phyloP scores from a whole-genome alignment of 768 basidiomycete genomes.

The Dacryopinax primogenitus region DNA sequence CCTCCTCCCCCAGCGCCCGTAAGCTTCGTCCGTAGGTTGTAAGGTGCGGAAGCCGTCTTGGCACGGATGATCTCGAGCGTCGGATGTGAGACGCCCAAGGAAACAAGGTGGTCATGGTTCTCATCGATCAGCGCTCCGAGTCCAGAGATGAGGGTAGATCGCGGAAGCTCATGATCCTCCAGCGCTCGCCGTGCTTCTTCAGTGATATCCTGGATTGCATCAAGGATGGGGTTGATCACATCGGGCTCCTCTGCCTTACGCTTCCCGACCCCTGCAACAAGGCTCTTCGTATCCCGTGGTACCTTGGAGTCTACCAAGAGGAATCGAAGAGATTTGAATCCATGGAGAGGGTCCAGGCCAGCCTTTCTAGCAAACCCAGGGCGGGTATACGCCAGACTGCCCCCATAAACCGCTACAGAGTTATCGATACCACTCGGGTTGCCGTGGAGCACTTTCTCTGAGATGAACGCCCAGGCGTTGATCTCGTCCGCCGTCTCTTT shows the following conservation, averaged over 20 bases:
- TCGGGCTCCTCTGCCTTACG: slow-evolving; percentile 57
- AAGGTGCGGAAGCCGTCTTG: slow-evolving; percentile 51
- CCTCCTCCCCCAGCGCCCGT: slow-evolving; percentile 98
- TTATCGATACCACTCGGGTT: slow-evolving; percentile 98
- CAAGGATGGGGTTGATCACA: slow-evolving; percentile 59
- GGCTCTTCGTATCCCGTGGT: slow-evolving; percentile 83
- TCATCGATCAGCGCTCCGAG: slow-evolving; percentile 75
- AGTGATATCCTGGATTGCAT: slow-evolving; percentile 71
- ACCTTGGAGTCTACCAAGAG: slow-evolving; percentile 86
- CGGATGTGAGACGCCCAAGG: slow-evolving; percentile 84
- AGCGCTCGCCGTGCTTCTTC: slow-evolving; percentile 67
- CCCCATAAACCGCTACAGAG: slow-evolving; percentile 82
- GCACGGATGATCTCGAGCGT: slow-evolving; percentile 66
- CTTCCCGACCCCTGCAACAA: slow-evolving; percentile 73
- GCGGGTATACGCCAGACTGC: slow-evolving; percentile 79
- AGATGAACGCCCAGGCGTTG: slow-evolving; percentile 86
- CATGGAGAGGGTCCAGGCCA: slow-evolving; percentile 59
- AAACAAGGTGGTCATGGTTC: slow-evolving; percentile 75
- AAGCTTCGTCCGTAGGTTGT: slow-evolving; percentile 74
- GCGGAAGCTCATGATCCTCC: slow-evolving; percentile 57
- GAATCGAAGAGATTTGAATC: slow-evolving; percentile 84
- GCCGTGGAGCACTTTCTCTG: slow-evolving; percentile 93
- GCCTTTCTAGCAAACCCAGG: slow-evolving; percentile 63
- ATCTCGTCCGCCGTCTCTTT: slow-evolving; percentile 57
- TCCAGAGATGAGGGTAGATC: slow-evolving; percentile 47